These are phyloP conservation scores for Rhizoclosmatium globosum DNA, from an alignment of 192 early-diverging fungal genomes.

Conservation along the genomic window DNA sequence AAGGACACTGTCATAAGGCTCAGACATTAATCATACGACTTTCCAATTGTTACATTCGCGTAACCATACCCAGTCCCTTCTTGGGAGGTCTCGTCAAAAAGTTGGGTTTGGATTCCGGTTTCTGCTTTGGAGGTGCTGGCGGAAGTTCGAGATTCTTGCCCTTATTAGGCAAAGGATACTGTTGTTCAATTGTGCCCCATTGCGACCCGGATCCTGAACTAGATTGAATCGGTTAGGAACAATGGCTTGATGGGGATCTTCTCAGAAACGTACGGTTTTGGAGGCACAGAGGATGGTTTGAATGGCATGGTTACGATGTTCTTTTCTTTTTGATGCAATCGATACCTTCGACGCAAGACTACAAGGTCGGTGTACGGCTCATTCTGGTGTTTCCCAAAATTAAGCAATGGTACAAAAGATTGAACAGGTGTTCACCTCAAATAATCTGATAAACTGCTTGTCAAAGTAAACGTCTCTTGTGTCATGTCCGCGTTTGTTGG, in stretches of 20 bases:
- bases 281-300: constrained; percentile 60
- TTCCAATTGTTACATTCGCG: constrained; percentile 62
- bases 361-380: constrained; percentile 65
- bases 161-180: constrained; percentile 60
- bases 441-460: constrained; percentile 56
- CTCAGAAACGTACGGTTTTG: constrained; percentile 53
- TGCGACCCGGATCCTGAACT: constrained; percentile 62
- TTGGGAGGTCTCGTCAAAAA: constrained; percentile 63
- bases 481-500: constrained; percentile 60
- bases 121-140: constrained; percentile 31
- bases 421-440: constrained; percentile 48
- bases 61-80: constrained; percentile 59
- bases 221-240: constrained; percentile 9
- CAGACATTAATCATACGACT: constrained; percentile 57
- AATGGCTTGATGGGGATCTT: background rate
- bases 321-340: constrained; percentile 59
- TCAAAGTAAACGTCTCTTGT: constrained; percentile 63
- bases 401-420: background rate
- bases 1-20: constrained; percentile 54
- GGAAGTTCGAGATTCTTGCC: constrained; percentile 34
- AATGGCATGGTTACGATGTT: constrained; percentile 59
- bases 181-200: constrained; percentile 66
- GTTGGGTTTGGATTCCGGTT: constrained; percentile 52
- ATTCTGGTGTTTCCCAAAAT: constrained; percentile 41
- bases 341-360: constrained; percentile 52